phyloP scores from a whole-genome alignment of 257 asterid genomes.

The Cinchona pubescens region DNA sequence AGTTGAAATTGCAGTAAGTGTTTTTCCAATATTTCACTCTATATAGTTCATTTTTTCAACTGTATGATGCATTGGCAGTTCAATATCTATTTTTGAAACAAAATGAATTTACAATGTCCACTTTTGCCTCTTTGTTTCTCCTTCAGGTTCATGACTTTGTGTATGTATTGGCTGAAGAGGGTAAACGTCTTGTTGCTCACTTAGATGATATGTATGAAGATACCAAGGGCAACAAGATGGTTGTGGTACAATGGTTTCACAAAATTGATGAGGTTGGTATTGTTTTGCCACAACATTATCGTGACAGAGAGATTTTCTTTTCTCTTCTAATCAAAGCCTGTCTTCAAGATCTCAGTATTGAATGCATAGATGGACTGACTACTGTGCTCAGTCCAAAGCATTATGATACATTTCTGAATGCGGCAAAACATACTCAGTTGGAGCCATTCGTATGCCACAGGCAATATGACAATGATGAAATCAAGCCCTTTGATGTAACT shows the following conservation, averaged over 20 bases:
- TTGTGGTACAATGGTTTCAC: slow-evolving; percentile 96
- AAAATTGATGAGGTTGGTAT: slow-evolving; percentile 93
- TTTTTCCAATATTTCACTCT: neutral
- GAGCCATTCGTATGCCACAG: slow-evolving; percentile 70
- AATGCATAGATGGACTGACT: slow-evolving; percentile 90
- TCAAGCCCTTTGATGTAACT: slow-evolving; percentile 64
- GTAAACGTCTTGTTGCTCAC: slow-evolving; percentile 71
- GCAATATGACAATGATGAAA: slow-evolving; percentile 62
- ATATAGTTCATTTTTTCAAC: neutral
- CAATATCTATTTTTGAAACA: neutral
- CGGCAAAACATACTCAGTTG: slow-evolving; percentile 37
- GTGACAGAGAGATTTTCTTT: slow-evolving; percentile 92
- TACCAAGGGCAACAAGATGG: slow-evolving; percentile 73
- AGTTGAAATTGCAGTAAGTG: slow-evolving; percentile 63
- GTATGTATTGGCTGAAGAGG: slow-evolving; percentile 75
- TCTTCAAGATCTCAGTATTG: slow-evolving; percentile 88
- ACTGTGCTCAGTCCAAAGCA: slow-evolving; percentile 87
- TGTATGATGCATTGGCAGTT: neutral
- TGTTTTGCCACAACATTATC: slow-evolving; percentile 68
- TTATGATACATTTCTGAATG: slow-evolving; percentile 44
- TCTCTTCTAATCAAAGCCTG: too few species aligned
- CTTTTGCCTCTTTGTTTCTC: neutral
- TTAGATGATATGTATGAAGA: slow-evolving; percentile 86
- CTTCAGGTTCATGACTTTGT: slow-evolving; percentile 72
- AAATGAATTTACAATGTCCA: neutral